Evolutionary conservation across 805 yeast genomes (phyloP), one percentile per base, ranked within the genome.

Genomic region (Yamadazyma takamatsuzukensis): DNA sequence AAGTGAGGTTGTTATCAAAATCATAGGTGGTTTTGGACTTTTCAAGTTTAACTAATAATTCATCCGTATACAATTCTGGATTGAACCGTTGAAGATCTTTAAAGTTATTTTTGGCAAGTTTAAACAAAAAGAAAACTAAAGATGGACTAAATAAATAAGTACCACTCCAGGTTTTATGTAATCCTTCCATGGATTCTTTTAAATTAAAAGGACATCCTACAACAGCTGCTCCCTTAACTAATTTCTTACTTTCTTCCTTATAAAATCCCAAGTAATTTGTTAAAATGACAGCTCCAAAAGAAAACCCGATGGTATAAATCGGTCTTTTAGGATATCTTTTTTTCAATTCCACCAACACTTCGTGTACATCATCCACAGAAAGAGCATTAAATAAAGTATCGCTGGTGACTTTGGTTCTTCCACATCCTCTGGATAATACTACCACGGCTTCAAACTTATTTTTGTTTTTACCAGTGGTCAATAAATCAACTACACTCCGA

Each of bases 121-220:
- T 60, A 32, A 45, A 48, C 45, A 64, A 49, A 27, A 57, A 64
- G 27, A 43, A 39, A 3, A 61, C 37, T 25, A 64, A 48, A 2
- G 59, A 50, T 2, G 68, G 68, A 34, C 40, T 53, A 35, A 64
- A 52, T 33, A 64, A 39, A 41, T 54, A 61, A 6, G 27, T 28
- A 2, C 70, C 71, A 17, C 64, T 42, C 52, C 55, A 58, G 17
- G 64, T 53, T 15, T 21, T 28, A 25, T 65, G 61, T 27, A 86
- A 48, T 18, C 56, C 60, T 33, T 56, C 45, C 9, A 74, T 61
- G 16, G 82, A 69, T 27, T 68, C 67, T 12, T 56, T 53, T 53
- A 85, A 56, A 48, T 85, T 90, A 90, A 93, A 85, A 1, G 94
- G 90, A 24, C 82, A 78, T 6, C 84, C 68, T 4, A 78, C 64